phyloP scores from a whole-genome alignment of 2,329 filamentous ascomycete species.

The Zymoseptoria pseudotritici region DNA sequence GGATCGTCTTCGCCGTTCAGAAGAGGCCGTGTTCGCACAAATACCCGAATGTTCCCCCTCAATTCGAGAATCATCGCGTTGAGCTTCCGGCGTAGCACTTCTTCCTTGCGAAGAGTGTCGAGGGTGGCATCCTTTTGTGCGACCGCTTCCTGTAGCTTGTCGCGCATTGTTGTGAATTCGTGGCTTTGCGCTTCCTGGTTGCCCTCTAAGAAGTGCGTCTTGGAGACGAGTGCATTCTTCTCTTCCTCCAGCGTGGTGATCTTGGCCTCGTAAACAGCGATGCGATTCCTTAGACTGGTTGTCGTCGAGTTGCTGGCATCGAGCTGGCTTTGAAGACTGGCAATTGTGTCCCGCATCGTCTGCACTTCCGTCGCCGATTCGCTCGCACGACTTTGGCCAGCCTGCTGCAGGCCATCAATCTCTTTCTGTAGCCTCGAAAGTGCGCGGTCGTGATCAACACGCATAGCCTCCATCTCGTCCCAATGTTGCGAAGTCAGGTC shows the following conservation, averaged over 20 bases:
- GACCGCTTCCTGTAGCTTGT: slow-evolving; percentile 70
- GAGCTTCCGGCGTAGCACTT: slow-evolving; percentile 79
- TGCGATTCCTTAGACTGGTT: slow-evolving; percentile 49
- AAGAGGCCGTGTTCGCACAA: slow-evolving; percentile 85
- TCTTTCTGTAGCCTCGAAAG: slow-evolving; percentile 54
- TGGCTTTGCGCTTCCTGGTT: slow-evolving; percentile 84
- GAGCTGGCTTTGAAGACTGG: slow-evolving; percentile 16
- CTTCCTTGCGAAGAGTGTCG: slow-evolving; percentile 81
- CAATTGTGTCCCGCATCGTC: slow-evolving; percentile 23
- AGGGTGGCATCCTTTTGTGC: slow-evolving; percentile 61
- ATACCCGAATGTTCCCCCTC: slow-evolving; percentile 96
- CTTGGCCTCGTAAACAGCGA: slow-evolving; percentile 39
- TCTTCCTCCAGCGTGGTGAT: slow-evolving; percentile 65
- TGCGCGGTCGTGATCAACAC: slow-evolving; percentile 56
- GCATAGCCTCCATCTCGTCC: slow-evolving; percentile 59
- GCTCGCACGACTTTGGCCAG: slow-evolving; percentile 49
- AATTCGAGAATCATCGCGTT: slow-evolving; percentile 98
- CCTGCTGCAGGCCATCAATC: slow-evolving; percentile 43
- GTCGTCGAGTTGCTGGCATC: slow-evolving; percentile 53
- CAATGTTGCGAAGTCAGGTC: slow-evolving; percentile 54
- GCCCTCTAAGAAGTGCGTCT: slow-evolving; percentile 83
- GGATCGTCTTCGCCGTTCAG: slow-evolving; percentile 55
- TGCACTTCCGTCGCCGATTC: slow-evolving; percentile 45
- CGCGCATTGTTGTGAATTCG: slow-evolving; percentile 73
- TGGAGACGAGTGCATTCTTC: slow-evolving; percentile 67